Evolutionary conservation across 306 rosid genomes (phyloP).

Genomic region (Vigna hirtella): DNA sequence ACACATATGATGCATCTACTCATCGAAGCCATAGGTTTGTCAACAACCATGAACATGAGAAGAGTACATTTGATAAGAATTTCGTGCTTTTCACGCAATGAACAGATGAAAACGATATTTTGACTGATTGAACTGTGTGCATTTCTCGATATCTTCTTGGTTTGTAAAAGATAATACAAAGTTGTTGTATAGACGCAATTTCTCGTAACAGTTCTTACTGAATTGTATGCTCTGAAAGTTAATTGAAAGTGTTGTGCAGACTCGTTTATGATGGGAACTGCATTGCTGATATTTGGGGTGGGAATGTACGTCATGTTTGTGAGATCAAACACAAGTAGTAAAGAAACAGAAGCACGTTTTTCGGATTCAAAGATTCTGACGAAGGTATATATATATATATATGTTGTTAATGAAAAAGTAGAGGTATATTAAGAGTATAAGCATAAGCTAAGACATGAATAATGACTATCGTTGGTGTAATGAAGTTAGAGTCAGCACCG

Average conservation of each 20-base stretch:
- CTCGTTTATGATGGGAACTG: slow-evolving; percentile 56
- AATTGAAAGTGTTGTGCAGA: slow-evolving; percentile 44
- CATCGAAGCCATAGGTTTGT: slow-evolving; percentile 55
- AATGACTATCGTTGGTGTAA: not conserved
- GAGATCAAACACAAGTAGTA: slow-evolving; percentile 20
- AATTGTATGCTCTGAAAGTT: too few relatives aligned
- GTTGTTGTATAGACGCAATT: not conserved
- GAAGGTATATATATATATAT: too few relatives aligned
- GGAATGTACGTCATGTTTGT: slow-evolving; percentile 57
- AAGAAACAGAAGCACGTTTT: slow-evolving; percentile 9
- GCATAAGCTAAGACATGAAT: not conserved
- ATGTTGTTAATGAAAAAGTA: too few relatives aligned
- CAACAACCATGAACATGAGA: not conserved
- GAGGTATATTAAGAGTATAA: too few relatives aligned
- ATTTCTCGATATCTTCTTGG: too few relatives aligned
- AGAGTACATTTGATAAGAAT: too few relatives aligned
- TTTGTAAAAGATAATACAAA: not conserved
- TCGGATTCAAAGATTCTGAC: slow-evolving; percentile 31
- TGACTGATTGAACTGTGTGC: too few relatives aligned
- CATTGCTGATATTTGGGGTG: slow-evolving; percentile 52
- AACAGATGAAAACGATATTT: too few relatives aligned
- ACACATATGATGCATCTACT: slow-evolving; percentile 50
- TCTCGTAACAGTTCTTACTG: not conserved
- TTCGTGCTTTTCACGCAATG: too few relatives aligned
- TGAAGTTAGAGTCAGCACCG: slow-evolving; percentile 39